Conservation (phyloP, 176 grass and related monocot species). For the Triticum monococcum region DNA sequence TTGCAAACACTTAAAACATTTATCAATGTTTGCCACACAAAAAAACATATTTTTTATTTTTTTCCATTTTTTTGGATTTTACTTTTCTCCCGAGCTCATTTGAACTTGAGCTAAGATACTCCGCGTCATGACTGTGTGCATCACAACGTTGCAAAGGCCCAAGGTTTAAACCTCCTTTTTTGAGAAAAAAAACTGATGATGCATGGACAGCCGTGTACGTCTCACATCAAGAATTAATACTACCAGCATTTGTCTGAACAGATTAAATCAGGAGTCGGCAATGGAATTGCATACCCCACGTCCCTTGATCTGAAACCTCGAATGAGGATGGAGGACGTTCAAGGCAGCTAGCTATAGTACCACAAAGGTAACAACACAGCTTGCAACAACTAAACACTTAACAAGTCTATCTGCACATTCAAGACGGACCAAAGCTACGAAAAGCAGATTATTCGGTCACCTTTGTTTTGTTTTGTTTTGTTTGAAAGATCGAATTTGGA, state of each 20-base stretch:
- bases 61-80: no score
- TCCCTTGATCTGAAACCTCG: constrained; percentile 15
- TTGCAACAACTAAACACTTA: constrained; percentile 48
- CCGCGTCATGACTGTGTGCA: no score
- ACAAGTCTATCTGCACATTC: constrained; percentile 31
- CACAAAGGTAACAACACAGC: constrained; percentile 28
- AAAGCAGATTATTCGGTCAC: neutral
- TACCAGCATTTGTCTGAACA: neutral
- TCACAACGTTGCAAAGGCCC: no score
- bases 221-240: neutral
- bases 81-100: no score
- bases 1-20: no score
- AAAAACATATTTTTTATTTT: no score
- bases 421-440: constrained; percentile 22
- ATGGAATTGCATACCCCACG: constrained; percentile 25
- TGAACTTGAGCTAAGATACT: no score
- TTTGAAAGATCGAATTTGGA: constrained; percentile 18
- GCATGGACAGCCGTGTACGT: no score
- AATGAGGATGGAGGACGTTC: neutral
- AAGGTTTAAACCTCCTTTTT: no score
- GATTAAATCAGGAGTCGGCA: neutral
- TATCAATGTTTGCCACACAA: no score
- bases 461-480: neutral
- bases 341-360: neutral
- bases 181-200: no score